Base-by-base conservation (phyloP, 106 monocot species). In the Dendrobium officinale region DNA sequence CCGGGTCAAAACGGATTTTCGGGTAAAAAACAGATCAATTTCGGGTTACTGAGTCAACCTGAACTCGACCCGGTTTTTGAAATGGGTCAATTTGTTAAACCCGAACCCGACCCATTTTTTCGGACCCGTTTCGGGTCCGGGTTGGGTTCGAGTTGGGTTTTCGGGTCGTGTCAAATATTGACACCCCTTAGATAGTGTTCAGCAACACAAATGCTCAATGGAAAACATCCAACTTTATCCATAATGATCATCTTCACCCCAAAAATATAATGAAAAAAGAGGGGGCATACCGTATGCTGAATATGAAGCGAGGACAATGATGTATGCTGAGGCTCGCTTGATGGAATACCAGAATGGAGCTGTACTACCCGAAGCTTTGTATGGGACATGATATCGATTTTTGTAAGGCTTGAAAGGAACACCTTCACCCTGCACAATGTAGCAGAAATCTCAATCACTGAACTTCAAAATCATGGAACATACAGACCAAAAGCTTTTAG, bases 291-390 rank as follows among this genome's bases (percentile, higher is more conserved):
- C 93, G 73, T 90, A 94, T 37, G 96, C 86, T 26, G 94, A 92
- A 82, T 97, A 97, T 17, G 96, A 92, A 51, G 94, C 77, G 22
- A 96, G 78, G 37, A 97, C 92, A 24, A 97, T 97, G 75, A 97
- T 88, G 79, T 92, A 85, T 24, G 94, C 89, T 0, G 96, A 89
- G 16, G 88, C 96, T 42, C 92, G 77, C 80, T 90, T 97, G 79
- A 97, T 81, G 27, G 96, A 94, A 75, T 94, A 97, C 96, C 96
- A 97, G 26, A 90, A 86, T 47, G 96, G 92, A 58, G 87, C 17
- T 72, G 92, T 97, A 86, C 96, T 97, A 29, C 86, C 85, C 43
- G 96, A 92, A 80, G 89, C 87, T 79, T 77, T 85, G n/a, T 87
- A 97, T 0, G 96, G 96, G 55, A 86, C 86, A 75, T 67, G 87